A percentile compares a stretch with the other conserved stretches of the same genome.
phyloP scores from a whole-genome alignment of 805 yeast species.

The Zygosaccharomyces bailii region DNA sequence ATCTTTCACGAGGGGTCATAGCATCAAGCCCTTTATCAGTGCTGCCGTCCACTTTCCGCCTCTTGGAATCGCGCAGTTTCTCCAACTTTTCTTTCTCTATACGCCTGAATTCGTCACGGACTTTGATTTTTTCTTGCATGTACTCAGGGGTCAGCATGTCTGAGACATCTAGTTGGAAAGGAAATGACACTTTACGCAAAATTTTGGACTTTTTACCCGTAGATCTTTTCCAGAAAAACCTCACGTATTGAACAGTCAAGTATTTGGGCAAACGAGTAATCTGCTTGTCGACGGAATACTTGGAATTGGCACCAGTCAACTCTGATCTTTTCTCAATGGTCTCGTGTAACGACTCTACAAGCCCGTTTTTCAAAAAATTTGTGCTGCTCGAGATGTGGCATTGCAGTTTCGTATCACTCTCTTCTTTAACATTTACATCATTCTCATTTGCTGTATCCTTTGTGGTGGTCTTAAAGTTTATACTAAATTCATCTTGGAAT shows the following conservation, averaged over 20 bases:
- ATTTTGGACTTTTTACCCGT: conserved; percentile 89
- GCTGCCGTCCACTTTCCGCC: conserved; percentile 37
- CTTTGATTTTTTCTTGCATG: conserved; percentile 58
- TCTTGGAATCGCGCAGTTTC: conserved; percentile 68
- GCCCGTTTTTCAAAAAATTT: conserved; percentile 84
- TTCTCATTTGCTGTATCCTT: conserved; percentile 56
- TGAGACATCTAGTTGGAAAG: conserved; percentile 84
- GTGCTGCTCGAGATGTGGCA: conserved; percentile 87
- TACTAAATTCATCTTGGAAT: conserved; percentile 55
- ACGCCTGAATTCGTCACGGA: conserved; percentile 73
- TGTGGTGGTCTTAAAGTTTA: conserved; percentile 60
- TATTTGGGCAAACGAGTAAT: conserved; percentile 82
- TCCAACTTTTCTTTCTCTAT: conserved; percentile 73
- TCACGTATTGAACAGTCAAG: conserved; percentile 84
- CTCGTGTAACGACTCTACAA: conserved; percentile 70
- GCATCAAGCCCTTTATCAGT: conserved; percentile 19
- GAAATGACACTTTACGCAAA: conserved; percentile 89
- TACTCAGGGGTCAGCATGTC: conserved; percentile 82
- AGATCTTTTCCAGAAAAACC: conserved; percentile 95
- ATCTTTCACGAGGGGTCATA: conserved; percentile 50
- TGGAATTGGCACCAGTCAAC: conserved; percentile 65
- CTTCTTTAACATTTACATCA: conserved; percentile 48
- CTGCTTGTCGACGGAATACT: conserved; percentile 54
- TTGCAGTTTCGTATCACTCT: conserved; percentile 61
- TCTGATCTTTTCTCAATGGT: conserved; percentile 73